Evolutionary conservation across 2,329 filamentous ascomycete species (phyloP), one percentile per base, ranked within the genome.

Genomic region (Xylaria sp.): DNA sequence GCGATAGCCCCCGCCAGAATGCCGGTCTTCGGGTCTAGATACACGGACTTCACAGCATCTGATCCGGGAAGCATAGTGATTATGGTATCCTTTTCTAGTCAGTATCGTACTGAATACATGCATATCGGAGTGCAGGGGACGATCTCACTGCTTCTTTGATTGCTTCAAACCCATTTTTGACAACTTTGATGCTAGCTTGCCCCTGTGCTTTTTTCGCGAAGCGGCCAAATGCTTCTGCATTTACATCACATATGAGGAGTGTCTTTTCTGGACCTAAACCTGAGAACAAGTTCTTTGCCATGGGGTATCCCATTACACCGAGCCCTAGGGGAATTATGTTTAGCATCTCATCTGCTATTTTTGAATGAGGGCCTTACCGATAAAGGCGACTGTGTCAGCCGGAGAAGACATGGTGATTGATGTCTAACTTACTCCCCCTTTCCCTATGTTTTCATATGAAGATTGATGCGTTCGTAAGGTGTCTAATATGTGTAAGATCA

Each of bases 41-140:
- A 83, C 13, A 83, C 81, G 28, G 74, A 69, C 60, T 78, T 78
- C 10, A 83, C 81, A 1, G 77, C 79, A 5, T 71, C 70, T 9
- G 78, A 78, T 57, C 75, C 77, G 7, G 81, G 81, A 5, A 83
- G 78, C 81, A 82, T 82, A 1, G 81, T 82, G 36, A 83, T 80
- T 4, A 83, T 75, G 2, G 79, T 79, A 67, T 80, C 72, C 78
- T 80, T 51, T 20, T 12, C 39, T 33, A 5, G 28, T 67, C 25
- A 69, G n/a, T 51, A 46, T 13, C 13, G 1, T 18, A 13, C 15
- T 33, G 12, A 3, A 2, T 49, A 20, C 5, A 7, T 8, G 2
- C 3, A 36, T 15, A 25, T 51, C 8, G 12, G 8, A 9, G 8
- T 12, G 4, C 1, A 8, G 15, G 10, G 25, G 28, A 3, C 23